Conservation (phyloP, 2,329 filamentous ascomycete genomes). For the Fusarium sublunatum region DNA sequence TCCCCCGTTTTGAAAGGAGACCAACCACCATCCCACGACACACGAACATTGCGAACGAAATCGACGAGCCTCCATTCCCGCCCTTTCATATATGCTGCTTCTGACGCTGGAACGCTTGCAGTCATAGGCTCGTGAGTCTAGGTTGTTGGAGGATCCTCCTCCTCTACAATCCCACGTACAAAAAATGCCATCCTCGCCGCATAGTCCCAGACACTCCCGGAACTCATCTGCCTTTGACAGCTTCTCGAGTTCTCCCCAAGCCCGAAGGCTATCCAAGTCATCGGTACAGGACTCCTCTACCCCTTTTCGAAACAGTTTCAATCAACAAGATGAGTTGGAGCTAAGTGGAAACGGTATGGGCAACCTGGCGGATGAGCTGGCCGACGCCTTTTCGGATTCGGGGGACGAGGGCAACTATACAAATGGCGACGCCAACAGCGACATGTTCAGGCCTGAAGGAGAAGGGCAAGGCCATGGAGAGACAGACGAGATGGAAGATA, state of each 20-base stretch:
- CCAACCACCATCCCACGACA: slow-evolving; percentile 20
- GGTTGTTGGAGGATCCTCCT: slow-evolving; percentile 25
- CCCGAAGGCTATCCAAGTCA: slow-evolving; percentile 63
- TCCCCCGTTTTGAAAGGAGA: slow-evolving; percentile 36
- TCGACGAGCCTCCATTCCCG: background rate
- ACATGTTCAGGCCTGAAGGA: slow-evolving; percentile 18
- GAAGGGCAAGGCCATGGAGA: slow-evolving; percentile 16
- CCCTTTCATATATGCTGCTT: slow-evolving; percentile 10
- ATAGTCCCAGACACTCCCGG: slow-evolving; percentile 69
- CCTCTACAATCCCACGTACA: slow-evolving; percentile 19
- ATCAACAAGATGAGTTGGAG: slow-evolving; percentile 61
- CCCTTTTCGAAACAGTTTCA: slow-evolving; percentile 61
- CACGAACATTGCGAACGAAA: slow-evolving; percentile 8
- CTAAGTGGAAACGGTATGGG: slow-evolving; percentile 71
- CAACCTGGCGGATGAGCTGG: slow-evolving; percentile 84
- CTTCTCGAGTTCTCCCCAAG: slow-evolving; percentile 58
- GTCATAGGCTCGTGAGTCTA: slow-evolving; percentile 27
- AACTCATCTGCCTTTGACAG: slow-evolving; percentile 67
- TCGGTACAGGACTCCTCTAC: slow-evolving; percentile 63
- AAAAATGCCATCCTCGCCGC: slow-evolving; percentile 58
- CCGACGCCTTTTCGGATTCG: slow-evolving; percentile 76
- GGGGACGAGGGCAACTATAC: slow-evolving; percentile 67
- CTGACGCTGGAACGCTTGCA: slow-evolving; percentile 32
- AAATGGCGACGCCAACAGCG: slow-evolving; percentile 54
- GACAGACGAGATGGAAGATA: slow-evolving; percentile 27